Base-by-base conservation (phyloP, 2,329 filamentous ascomycete species). In the Fusarium sp. region DNA sequence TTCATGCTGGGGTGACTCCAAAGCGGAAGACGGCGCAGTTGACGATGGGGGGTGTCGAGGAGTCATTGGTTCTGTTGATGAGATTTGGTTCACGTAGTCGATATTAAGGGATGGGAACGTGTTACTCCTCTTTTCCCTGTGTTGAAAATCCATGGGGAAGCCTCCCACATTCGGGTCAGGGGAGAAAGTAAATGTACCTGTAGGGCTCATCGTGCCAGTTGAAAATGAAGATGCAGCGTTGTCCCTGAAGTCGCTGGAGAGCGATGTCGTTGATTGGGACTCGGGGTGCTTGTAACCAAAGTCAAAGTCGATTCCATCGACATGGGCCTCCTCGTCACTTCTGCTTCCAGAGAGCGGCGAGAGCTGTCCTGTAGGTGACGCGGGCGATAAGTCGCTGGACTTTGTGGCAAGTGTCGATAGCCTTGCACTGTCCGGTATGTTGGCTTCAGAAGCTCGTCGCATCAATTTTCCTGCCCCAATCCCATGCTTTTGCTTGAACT, bases 401-500 rank as follows among this genome's bases (percentile, higher is more conserved):
- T 67, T 66, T 10, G 49, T 68, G 10, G 57, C 63, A 28, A 88
- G 77, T 27, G 85, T 86, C 67, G 85, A 87, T 68, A 87, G 82
- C 58, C 87, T 86, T 25, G 86, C 87, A 62, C 86, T 88, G 73
- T 93, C 91, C 1, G 89, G 87, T 56, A 94, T 92, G 77, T 93
- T 94, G 40, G 89, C 87, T 77, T 90, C 88, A 5, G 88, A 90
- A 9, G 88, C 88, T 57, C 88, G 82, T 46, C 88, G 82, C 66
- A 84, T 82, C 40, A 89, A 75, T 63, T 82, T 85, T 18, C 81
- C 83, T 18, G 81, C 82, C 18, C 80, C 82, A 58, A 88, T 82
- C 30, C 81, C 89, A 78, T 97, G 91, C 82, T 95, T 97, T 77
- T 93, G 89, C 83, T 98, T 97, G 84, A 98, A 98, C 78, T 96